Evolutionary conservation across 2,329 filamentous ascomycete genomes (phyloP).

Genomic region (Ilyonectria destructans): DNA sequence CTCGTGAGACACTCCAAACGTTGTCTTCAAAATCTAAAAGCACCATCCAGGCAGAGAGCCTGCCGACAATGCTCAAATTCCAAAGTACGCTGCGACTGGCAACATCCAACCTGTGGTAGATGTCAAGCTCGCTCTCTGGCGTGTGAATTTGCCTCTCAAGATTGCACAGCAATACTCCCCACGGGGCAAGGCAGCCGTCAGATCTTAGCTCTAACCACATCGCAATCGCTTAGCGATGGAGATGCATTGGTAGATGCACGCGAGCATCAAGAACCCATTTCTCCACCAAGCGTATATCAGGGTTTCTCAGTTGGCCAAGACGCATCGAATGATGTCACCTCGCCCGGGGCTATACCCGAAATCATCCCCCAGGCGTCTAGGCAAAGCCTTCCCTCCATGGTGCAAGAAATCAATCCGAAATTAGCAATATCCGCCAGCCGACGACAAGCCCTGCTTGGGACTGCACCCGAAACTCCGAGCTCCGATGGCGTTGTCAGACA

Average conservation of each 20-base stretch:
- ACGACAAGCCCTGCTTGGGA: not conserved
- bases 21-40: not conserved
- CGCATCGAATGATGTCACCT: too few species aligned
- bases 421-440: not conserved
- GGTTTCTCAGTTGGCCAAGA: too few species aligned
- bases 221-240: too few species aligned
- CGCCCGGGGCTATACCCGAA: not conserved
- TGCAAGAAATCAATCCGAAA: not conserved
- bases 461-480: not conserved
- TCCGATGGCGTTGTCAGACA: not conserved
- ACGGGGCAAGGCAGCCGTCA: too few species aligned
- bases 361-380: not conserved
- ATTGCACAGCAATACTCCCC: not conserved
- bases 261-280: too few species aligned
- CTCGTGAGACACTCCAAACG: not conserved
- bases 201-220: too few species aligned
- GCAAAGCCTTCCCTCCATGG: not conserved
- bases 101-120: not conserved
- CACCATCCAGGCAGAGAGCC: not conserved
- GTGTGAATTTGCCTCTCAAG: not conserved
- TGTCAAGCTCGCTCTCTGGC: not conserved
- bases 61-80: slow-evolving; percentile 1
- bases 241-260: too few species aligned
- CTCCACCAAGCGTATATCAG: too few species aligned
- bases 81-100: slow-evolving; percentile 6